Conservation (phyloP, 2,329 filamentous ascomycete genomes). For the Phaeoacremonium minimum region DNA sequence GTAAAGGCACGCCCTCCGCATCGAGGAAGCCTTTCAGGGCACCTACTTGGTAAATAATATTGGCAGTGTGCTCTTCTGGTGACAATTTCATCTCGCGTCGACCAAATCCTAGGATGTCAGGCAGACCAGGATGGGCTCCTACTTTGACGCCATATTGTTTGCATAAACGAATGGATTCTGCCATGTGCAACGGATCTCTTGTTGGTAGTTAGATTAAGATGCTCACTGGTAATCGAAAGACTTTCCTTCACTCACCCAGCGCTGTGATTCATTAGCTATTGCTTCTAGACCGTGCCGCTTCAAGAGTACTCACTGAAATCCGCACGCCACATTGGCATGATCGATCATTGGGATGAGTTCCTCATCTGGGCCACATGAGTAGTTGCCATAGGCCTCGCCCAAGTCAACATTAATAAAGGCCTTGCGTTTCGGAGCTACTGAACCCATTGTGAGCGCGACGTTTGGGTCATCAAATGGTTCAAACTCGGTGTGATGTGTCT, state of each 20-base stretch:
- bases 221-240: too few species aligned
- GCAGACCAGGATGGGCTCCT: conserved; percentile 61
- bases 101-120: conserved; percentile 63
- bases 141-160: conserved; percentile 52
- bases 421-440: conserved; percentile 6
- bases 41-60: conserved; percentile 59
- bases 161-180: conserved; percentile 51
- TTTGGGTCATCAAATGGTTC: conserved; percentile 1
- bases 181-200: conserved; percentile 62
- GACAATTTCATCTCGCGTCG: conserved; percentile 56
- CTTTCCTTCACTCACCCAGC: conserved; percentile 59
- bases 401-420: conserved; percentile 36
- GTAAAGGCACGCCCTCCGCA: conserved; percentile 47
- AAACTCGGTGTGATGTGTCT: conserved; percentile 1
- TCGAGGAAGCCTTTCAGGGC: conserved; percentile 56
- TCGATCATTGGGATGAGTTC: conserved; percentile 57
- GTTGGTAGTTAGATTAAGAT: too few species aligned
- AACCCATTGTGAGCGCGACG: not conserved
- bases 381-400: conserved; percentile 42
- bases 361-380: conserved; percentile 47
- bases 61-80: conserved; percentile 51
- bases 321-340: conserved; percentile 56
- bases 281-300: too few species aligned
- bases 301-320: conserved; percentile 35
- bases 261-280: too few species aligned